phyloP scores from a whole-genome alignment of 257 asterid species.

The Vinca minor region DNA sequence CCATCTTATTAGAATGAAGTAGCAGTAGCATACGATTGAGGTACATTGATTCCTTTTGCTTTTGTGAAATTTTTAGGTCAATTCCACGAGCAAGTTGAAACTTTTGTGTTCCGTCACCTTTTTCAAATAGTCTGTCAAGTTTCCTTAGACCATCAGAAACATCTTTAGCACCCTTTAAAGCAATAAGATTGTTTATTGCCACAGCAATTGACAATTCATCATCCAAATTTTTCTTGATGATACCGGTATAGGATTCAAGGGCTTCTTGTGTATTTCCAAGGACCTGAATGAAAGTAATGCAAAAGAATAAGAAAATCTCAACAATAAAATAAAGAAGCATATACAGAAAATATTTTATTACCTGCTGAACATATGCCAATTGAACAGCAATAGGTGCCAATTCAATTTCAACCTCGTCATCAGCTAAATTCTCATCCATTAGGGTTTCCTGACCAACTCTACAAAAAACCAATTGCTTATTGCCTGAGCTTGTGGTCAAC shows the following conservation, averaged over 20 bases:
- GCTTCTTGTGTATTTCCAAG: slow-evolving; percentile 81
- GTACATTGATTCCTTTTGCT: slow-evolving; percentile 74
- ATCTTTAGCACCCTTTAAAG: slow-evolving; percentile 76
- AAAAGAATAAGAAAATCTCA: slow-evolving; percentile 11
- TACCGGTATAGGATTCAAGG: slow-evolving; percentile 45
- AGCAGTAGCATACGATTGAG: slow-evolving; percentile 63
- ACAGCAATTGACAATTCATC: slow-evolving; percentile 79
- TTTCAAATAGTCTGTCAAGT: slow-evolving; percentile 77
- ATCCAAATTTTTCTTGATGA: slow-evolving; percentile 71
- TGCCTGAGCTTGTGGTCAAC: not conserved
- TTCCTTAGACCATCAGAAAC: slow-evolving; percentile 76
- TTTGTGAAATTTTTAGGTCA: slow-evolving; percentile 70
- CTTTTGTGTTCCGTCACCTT: slow-evolving; percentile 54
- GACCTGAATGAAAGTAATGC: slow-evolving; percentile 31
- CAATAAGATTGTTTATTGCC: slow-evolving; percentile 64
- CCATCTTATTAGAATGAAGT: slow-evolving; percentile 81
- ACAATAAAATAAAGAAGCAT: not conserved
- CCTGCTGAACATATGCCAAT: slow-evolving; percentile 88
- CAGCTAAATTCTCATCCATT: slow-evolving; percentile 69
- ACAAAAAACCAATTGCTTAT: slow-evolving; percentile 20
- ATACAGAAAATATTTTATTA: slow-evolving; percentile 17
- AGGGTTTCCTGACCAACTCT: slow-evolving; percentile 90
- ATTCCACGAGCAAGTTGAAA: slow-evolving; percentile 65
- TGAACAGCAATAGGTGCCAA: slow-evolving; percentile 90
- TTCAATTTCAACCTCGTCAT: slow-evolving; percentile 79